Percentiles rank a stretch among this genome's conserved stretches.
phyloP scores from a whole-genome alignment of 163 green algal genomes.

The Scenedesmus sp. region DNA sequence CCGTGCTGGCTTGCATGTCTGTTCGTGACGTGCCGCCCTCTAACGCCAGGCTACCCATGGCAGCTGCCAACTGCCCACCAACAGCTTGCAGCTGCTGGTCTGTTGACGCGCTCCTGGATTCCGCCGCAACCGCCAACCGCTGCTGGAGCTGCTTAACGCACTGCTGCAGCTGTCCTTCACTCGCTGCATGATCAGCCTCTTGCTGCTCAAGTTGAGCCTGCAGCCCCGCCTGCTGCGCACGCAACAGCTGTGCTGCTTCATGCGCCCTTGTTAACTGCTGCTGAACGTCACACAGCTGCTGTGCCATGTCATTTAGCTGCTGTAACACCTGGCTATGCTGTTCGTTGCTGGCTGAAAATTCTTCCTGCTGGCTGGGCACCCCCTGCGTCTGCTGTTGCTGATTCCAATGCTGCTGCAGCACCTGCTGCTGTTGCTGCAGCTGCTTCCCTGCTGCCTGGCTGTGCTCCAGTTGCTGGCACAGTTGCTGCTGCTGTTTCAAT shows the following conservation, averaged over 20 bases:
- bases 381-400: constrained; percentile 15
- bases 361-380: not conserved
- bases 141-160: not conserved
- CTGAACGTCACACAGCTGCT: not conserved
- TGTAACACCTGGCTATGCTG: not conserved
- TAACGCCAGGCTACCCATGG: not conserved
- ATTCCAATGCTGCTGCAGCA: not conserved
- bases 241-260: not conserved
- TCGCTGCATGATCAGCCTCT: not conserved
- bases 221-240: not conserved
- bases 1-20: not conserved
- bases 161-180: not conserved
- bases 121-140: not conserved
- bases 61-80: not conserved
- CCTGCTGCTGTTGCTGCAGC: constrained; percentile 2
- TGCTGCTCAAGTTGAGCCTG: constrained; percentile 6
- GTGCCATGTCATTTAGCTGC: not conserved
- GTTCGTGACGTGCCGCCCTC: not conserved
- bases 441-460: not conserved
- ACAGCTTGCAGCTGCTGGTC: not conserved
- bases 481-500: not conserved
- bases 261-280: not conserved
- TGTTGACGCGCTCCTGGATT: not conserved
- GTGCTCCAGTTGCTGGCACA: not conserved
- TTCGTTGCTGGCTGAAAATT: not conserved